phyloP scores from a whole-genome alignment of 2,329 filamentous ascomycete species.

The Lecanoromycetidae sp. region DNA sequence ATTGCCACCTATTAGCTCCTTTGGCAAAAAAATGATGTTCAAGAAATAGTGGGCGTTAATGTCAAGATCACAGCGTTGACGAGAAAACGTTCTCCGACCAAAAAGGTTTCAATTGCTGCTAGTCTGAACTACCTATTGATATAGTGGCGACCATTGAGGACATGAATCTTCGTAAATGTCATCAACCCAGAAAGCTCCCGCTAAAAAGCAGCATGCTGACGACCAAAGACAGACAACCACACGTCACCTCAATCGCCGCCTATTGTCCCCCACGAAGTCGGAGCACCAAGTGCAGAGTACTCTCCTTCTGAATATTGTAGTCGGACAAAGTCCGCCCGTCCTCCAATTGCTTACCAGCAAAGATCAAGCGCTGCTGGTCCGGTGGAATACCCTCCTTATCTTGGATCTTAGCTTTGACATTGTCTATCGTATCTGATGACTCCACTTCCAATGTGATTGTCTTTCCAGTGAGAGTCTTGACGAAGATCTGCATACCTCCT shows the following conservation, averaged over 20 bases:
- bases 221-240: background rate
- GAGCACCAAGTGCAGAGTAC: conserved; percentile 52
- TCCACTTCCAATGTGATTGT: conserved; percentile 59
- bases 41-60: no score
- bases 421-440: conserved; percentile 57
- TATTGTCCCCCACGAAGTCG: conserved; percentile 42
- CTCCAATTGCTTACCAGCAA: conserved; percentile 54
- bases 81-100: background rate
- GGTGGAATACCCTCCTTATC: conserved; percentile 70
- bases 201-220: conserved; percentile 9
- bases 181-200: conserved; percentile 9
- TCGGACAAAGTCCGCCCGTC: conserved; percentile 40
- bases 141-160: background rate
- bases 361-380: conserved; percentile 59
- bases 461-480: conserved; percentile 69
- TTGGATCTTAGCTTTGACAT: conserved; percentile 61
- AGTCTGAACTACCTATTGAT: conserved; percentile 2
- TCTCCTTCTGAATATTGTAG: conserved; percentile 50
- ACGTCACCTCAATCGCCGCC: background rate
- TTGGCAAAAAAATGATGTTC: no score
- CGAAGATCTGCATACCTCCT: conserved; percentile 76
- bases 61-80: background rate
- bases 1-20: no score
- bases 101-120: conserved; percentile 5
- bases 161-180: conserved; percentile 9